phyloP scores from a whole-genome alignment of 495 filamentous ascomycete species.

The Letharia lupina region DNA sequence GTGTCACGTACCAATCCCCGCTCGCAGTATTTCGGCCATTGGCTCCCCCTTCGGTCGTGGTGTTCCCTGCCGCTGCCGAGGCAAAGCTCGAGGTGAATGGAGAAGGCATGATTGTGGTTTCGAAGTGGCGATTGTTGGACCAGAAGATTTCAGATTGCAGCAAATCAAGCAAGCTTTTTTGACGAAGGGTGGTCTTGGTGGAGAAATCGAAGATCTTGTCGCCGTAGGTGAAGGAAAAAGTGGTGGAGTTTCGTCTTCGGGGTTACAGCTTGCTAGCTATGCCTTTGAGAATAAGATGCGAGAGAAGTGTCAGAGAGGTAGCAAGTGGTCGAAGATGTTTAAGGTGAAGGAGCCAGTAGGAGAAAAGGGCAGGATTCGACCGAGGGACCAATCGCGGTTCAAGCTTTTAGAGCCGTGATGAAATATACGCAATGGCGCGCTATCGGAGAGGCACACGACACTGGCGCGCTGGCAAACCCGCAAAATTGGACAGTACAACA shows the following conservation, averaged over 20 bases:
- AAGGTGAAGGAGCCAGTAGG: neutral
- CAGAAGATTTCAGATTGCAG: neutral
- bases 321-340: neutral
- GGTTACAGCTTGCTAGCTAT: neutral
- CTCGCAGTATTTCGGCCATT: conserved; percentile 31
- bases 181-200: neutral
- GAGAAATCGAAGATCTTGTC: neutral
- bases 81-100: conserved; percentile 77
- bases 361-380: neutral
- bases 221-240: neutral
- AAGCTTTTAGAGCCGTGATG: neutral
- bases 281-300: neutral
- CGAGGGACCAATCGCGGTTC: neutral
- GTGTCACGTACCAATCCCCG: conserved; percentile 49
- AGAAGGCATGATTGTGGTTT: conserved; percentile 52
- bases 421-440: neutral
- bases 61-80: conserved; percentile 70
- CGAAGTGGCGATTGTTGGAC: neutral
- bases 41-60: conserved; percentile 44
- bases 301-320: neutral
- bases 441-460: conserved; percentile 12
- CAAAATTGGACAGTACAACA: neutral
- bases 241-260: neutral
- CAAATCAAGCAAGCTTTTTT: neutral
- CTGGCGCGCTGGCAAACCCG: conserved; percentile 11